Evolutionary conservation across 306 rosid genomes (phyloP), one percentile per base, ranked within the genome.

Genomic region (Prunus mume): DNA sequence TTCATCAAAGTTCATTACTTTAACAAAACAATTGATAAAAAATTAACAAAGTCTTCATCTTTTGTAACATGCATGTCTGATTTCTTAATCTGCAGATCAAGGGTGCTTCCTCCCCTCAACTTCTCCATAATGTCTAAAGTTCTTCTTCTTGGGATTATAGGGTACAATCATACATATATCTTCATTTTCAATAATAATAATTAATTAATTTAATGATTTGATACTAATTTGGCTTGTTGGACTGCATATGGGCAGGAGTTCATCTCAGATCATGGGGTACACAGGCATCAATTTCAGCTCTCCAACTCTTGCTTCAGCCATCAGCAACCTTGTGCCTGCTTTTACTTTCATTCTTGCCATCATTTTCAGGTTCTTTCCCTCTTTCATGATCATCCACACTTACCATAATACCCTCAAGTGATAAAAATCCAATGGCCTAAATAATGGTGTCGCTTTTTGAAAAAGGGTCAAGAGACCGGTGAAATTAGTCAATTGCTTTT

Each of bases 301-400:
- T 78, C 98, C 98, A 1, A 90, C 97, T 1, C 98, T 94, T 50
- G 78, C 98, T 41, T 94, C 97, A 1, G 96, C 98, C 6, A 94
- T 94, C 68, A 90, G 97, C 93, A 94, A 92, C 73, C 85, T 94
- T 79, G 98, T 94, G 83, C 96, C 98, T 51, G 98, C 98, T 73
- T 94, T 92, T 86, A 92, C 97, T 69, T 94, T 94, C 88, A 84
- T 92, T 69, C 87, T 94, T 69, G 98, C 98, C 87, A 65, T 94
- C 85, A 55, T 92, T 81, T 90, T 90, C 88, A 92, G 98, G 98
- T 93, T 78, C 74, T 71, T 66, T 62, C 28, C 55, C 19, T 73
- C 55, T 34, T 19, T 58, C 78, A 5, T 5, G 7, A 32, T 32
- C 54, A 18, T 32, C 11, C 73, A 27, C 8, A 43, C 8, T 0